These are phyloP conservation scores for Saccharum spontaneum DNA, from an alignment of 176 grass and related monocot genomes.

Conservation along the genomic window DNA sequence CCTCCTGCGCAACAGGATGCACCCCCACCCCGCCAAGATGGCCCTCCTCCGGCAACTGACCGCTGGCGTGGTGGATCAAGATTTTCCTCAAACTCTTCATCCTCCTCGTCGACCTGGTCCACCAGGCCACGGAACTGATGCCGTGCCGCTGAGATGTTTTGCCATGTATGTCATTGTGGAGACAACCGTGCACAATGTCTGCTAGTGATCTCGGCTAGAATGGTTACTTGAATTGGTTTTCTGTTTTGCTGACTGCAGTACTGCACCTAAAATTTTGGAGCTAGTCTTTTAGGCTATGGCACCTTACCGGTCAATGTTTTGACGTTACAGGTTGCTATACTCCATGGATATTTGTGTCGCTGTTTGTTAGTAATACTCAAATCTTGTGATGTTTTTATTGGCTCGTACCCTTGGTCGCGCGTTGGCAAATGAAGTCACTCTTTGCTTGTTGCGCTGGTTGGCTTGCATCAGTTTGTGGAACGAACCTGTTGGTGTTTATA, in stretches of 20 bases:
- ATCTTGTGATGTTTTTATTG: not conserved
- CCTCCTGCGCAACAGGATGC: constrained; percentile 19
- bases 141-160: constrained; percentile 23
- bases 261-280: constrained; percentile 45
- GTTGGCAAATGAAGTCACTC: not conserved
- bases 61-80: constrained; percentile 43
- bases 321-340: not conserved
- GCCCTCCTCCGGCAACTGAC: constrained; percentile 25
- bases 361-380: constrained; percentile 16
- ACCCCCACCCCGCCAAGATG: constrained; percentile 23
- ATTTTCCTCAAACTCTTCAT: constrained; percentile 20
- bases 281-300: not conserved
- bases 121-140: constrained; percentile 48
- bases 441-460: not conserved
- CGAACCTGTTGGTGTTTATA: not conserved
- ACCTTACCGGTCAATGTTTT: not conserved
- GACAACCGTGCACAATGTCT: not conserved
- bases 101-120: not conserved
- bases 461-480: not conserved
- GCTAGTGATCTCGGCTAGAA: not conserved
- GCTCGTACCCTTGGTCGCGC: not conserved
- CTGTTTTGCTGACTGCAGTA: not conserved
- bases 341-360: not conserved
- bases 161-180: not conserved
- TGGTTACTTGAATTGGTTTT: constrained; percentile 30